These are phyloP conservation scores for Fusarium algeriense DNA, from an alignment of 2,329 filamentous ascomycete genomes.

Conservation along the genomic window DNA sequence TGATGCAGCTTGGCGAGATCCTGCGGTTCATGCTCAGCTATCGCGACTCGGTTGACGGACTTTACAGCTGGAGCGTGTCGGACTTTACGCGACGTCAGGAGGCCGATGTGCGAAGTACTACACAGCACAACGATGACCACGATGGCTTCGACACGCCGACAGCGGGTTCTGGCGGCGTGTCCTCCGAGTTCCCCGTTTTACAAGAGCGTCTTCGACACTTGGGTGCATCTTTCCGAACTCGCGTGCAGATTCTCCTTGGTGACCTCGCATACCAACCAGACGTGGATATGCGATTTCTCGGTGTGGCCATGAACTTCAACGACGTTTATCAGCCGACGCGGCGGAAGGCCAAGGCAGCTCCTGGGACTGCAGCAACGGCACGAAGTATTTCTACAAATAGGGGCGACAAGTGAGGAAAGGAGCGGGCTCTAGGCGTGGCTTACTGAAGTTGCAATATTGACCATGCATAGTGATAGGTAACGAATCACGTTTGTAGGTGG, in stretches of 20 bases:
- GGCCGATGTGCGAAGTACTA: constrained; percentile 78
- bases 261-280: constrained; percentile 95
- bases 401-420: constrained; percentile 36
- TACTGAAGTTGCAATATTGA: neutral
- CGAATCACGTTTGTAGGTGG: constrained; percentile 7
- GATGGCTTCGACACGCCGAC: constrained; percentile 33
- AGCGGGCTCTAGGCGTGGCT: constrained; percentile 17
- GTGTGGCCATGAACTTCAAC: constrained; percentile 99
- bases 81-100: constrained; percentile 96
- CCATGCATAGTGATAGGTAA: constrained; percentile 13
- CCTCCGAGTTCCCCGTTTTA: constrained; percentile 77
- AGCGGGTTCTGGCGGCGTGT: constrained; percentile 65
- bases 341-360: constrained; percentile 65
- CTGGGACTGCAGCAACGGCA: constrained; percentile 38
- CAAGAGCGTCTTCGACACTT: constrained; percentile 79
- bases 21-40: constrained; percentile 94
- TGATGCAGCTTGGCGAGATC: constrained; percentile 90
- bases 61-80: constrained; percentile 94
- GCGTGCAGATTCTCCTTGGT: constrained; percentile 84
- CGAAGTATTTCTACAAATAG: constrained; percentile 43
- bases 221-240: constrained; percentile 79
- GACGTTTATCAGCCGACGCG: constrained; percentile 88
- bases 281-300: constrained; percentile 94
- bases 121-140: constrained; percentile 52
- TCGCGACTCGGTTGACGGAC: constrained; percentile 90